Percentiles rank a stretch among this genome's conserved stretches.
Conservation (phyloP, 768 basidiomycete genomes). For the Boletus rex-veris region DNA sequence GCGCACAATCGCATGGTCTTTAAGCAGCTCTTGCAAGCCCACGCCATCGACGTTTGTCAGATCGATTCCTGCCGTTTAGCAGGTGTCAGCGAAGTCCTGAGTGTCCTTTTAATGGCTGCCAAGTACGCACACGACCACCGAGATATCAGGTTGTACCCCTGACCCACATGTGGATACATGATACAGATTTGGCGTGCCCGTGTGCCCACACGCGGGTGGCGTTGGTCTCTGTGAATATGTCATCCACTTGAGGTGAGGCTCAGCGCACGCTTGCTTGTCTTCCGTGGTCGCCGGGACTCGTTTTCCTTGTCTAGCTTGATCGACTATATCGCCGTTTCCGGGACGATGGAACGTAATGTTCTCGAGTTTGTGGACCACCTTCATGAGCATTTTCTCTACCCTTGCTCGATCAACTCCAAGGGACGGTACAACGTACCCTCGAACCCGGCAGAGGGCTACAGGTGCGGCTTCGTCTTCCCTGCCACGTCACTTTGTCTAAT, state of each 20-base stretch:
- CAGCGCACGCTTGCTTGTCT: too few species aligned
- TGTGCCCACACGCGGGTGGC: slow-evolving; percentile 94
- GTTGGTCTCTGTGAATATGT: slow-evolving; percentile 95
- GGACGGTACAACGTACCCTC: slow-evolving; percentile 87
- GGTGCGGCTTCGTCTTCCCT: slow-evolving; percentile 12
- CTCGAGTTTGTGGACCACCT: slow-evolving; percentile 89
- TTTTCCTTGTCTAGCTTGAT: slow-evolving; percentile 57
- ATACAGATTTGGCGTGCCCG: slow-evolving; percentile 76
- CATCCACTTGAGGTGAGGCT: slow-evolving; percentile 67
- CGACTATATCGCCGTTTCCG: slow-evolving; percentile 90
- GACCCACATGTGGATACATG: not conserved
- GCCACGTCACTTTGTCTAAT: not conserved
- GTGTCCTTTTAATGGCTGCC: slow-evolving; percentile 88
- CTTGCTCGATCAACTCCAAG: slow-evolving; percentile 79
- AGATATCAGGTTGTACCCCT: not conserved
- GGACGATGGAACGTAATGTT: slow-evolving; percentile 91
- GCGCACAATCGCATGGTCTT: slow-evolving; percentile 96
- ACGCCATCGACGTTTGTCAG: slow-evolving; percentile 93
- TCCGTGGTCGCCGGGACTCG: slow-evolving; percentile 1
- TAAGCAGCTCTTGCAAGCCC: slow-evolving; percentile 91
- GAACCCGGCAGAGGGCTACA: slow-evolving; percentile 73
- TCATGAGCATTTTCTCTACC: slow-evolving; percentile 89
- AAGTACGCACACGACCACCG: slow-evolving; percentile 48
- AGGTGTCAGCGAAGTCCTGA: slow-evolving; percentile 93
- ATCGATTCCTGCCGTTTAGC: slow-evolving; percentile 94